phyloP scores from a whole-genome alignment of 768 basidiomycete genomes.

The Artomyces pyxidatus region DNA sequence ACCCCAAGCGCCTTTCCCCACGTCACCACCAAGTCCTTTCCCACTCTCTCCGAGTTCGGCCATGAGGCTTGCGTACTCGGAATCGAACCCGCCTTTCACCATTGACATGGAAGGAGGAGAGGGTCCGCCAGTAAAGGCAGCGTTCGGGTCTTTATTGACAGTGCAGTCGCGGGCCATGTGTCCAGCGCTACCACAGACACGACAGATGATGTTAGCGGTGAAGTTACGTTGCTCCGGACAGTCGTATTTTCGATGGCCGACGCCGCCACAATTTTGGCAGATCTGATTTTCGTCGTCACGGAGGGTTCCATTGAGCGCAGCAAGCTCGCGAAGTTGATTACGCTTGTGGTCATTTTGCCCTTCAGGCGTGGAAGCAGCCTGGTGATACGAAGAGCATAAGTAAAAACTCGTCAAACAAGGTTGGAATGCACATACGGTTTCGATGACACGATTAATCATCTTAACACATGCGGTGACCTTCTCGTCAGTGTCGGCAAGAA shows the following conservation, averaged over 20 bases:
- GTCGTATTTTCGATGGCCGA: slow-evolving; percentile 97
- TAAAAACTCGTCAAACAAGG: background rate
- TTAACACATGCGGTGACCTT: slow-evolving; percentile 88
- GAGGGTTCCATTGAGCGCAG: slow-evolving; percentile 95
- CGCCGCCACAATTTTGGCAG: slow-evolving; percentile 92
- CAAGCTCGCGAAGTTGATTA: slow-evolving; percentile 95
- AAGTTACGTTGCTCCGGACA: slow-evolving; percentile 98
- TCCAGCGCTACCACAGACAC: slow-evolving; percentile 94
- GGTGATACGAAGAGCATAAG: slow-evolving; percentile 6
- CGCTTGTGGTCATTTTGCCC: slow-evolving; percentile 99
- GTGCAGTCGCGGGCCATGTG: slow-evolving; percentile 99
- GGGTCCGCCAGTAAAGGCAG: slow-evolving; percentile 49
- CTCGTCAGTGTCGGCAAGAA: slow-evolving; percentile 87
- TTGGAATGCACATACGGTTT: slow-evolving; percentile 62
- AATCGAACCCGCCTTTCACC: slow-evolving; percentile 82
- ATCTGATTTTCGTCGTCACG: slow-evolving; percentile 99
- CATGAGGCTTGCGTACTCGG: slow-evolving; percentile 96
- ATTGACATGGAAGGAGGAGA: slow-evolving; percentile 37
- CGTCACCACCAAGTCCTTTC: slow-evolving; percentile 46
- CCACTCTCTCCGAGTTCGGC: slow-evolving; percentile 90
- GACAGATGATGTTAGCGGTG: slow-evolving; percentile 99
- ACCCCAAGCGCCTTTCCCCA: slow-evolving; percentile 50
- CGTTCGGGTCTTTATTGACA: slow-evolving; percentile 52
- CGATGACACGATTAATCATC: slow-evolving; percentile 96
- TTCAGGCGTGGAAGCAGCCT: slow-evolving; percentile 99